Evolutionary conservation across 257 asterid species (phyloP).

Genomic region (Fraxinus americana): DNA sequence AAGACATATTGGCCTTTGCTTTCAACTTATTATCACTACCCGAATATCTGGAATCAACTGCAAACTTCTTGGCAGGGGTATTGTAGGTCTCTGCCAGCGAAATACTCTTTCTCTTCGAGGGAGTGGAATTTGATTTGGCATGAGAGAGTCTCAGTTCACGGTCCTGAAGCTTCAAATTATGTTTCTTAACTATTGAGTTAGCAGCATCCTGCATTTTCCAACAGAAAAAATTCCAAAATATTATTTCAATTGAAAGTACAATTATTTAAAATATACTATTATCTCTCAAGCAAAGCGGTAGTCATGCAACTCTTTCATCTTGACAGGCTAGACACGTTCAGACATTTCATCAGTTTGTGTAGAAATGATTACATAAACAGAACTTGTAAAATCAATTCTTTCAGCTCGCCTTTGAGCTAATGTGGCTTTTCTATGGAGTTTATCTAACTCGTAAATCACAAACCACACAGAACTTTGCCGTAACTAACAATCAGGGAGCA

Average conservation of each 20-base stretch:
- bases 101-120: constrained; percentile 48
- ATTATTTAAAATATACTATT: not conserved
- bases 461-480: not conserved
- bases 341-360: not conserved
- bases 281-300: not conserved
- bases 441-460: not conserved
- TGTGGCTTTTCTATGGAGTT: not conserved
- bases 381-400: not conserved
- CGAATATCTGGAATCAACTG: constrained; percentile 35
- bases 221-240: constrained; percentile 1
- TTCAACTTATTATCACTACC: constrained; percentile 32
- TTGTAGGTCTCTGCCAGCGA: constrained; percentile 35
- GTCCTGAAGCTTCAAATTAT: constrained; percentile 59
- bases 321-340: not conserved
- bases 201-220: constrained; percentile 71
- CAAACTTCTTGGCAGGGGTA: constrained; percentile 45
- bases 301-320: not conserved
- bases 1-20: constrained; percentile 40
- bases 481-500: not conserved
- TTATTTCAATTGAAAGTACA: not conserved
- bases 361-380: not conserved
- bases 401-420: not conserved
- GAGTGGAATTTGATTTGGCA: constrained; percentile 53
- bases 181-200: constrained; percentile 46
- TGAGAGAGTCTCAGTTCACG: constrained; percentile 78